Percentiles rank a stretch among this genome's conserved stretches.
Conservation (phyloP, 2,329 filamentous ascomycete genomes). For the Aspergillus unguis region DNA sequence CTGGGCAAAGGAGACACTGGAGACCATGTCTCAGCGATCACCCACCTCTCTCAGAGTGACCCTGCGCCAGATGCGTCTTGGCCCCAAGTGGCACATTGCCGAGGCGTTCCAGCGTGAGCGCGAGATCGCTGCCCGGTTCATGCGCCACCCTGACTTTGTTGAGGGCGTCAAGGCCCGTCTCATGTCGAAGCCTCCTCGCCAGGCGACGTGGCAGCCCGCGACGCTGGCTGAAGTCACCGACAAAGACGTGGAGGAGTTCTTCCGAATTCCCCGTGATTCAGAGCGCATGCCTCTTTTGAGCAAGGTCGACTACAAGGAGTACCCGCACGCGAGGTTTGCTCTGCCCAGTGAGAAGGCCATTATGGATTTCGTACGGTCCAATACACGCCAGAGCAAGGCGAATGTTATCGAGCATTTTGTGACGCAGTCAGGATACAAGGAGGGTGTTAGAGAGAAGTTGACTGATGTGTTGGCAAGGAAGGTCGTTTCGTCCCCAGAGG, state of each 20-base stretch:
- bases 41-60: conserved; percentile 85
- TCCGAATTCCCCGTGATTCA: conserved; percentile 50
- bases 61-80: conserved; percentile 75
- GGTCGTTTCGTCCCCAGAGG: conserved; percentile 49
- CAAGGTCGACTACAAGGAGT: conserved; percentile 61
- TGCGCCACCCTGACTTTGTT: conserved; percentile 85
- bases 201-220: conserved; percentile 72
- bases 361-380: conserved; percentile 44
- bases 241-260: conserved; percentile 65
- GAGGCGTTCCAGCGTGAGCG: conserved; percentile 85
- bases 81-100: conserved; percentile 71
- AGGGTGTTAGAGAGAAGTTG: conserved; percentile 67
- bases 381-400: conserved; percentile 41
- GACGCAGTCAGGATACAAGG: conserved; percentile 58
- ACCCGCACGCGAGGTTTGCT: conserved; percentile 67
- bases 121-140: conserved; percentile 80
- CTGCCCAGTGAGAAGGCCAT: conserved; percentile 67
- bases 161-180: conserved; percentile 85
- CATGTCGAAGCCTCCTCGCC: conserved; percentile 63
- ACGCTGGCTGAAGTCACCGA: conserved; percentile 64
- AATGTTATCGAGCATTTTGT: conserved; percentile 65
- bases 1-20: conserved; percentile 77
- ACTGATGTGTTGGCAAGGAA: conserved; percentile 65
- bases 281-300: conserved; percentile 60
- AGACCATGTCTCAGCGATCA: conserved; percentile 72